Percentiles rank a stretch among this genome's conserved stretches.
phyloP scores from a whole-genome alignment of 2,329 filamentous ascomycete species.

The Fusarium sterilihyphosum region DNA sequence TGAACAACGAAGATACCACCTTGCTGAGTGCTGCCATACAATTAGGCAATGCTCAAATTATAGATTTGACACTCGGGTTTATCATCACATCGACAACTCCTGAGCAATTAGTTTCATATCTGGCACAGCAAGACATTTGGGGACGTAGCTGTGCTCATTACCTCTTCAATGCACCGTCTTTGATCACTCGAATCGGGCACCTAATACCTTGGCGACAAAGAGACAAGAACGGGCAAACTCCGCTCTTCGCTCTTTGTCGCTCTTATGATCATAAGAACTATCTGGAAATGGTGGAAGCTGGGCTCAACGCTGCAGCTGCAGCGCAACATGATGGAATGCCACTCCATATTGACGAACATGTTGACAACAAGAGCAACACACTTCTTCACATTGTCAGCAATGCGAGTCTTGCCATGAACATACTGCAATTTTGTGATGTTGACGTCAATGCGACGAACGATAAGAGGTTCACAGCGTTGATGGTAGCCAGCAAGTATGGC shows the following conservation, averaged over 20 bases:
- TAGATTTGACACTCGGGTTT: conserved; percentile 79
- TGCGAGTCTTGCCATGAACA: conserved; percentile 75
- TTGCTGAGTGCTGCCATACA: conserved; percentile 92
- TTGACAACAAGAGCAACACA: conserved; percentile 93
- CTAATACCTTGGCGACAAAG: conserved; percentile 88
- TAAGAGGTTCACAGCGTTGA: conserved; percentile 92
- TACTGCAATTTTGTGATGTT: conserved; percentile 88
- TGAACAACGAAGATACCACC: conserved; percentile 89
- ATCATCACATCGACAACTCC: conserved; percentile 67
- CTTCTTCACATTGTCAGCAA: conserved; percentile 96
- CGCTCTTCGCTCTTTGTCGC: conserved; percentile 91
- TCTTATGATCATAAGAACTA: conserved; percentile 96
- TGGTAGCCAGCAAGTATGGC: conserved; percentile 99
- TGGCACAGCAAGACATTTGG: conserved; percentile 81
- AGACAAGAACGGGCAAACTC: conserved; percentile 98
- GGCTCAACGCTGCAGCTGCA: conserved; percentile 76
- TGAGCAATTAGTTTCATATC: conserved; percentile 70
- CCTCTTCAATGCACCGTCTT: conserved; percentile 85
- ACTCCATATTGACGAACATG: conserved; percentile 91
- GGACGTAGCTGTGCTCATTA: conserved; percentile 96
- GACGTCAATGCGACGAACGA: conserved; percentile 97
- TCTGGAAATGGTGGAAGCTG: conserved; percentile 84
- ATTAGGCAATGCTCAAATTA: conserved; percentile 77
- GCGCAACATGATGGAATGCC: conserved; percentile 81
- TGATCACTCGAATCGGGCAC: conserved; percentile 80